These are phyloP conservation scores for Populus deltoides DNA, from an alignment of 345 rosid species.

Conservation along the genomic window DNA sequence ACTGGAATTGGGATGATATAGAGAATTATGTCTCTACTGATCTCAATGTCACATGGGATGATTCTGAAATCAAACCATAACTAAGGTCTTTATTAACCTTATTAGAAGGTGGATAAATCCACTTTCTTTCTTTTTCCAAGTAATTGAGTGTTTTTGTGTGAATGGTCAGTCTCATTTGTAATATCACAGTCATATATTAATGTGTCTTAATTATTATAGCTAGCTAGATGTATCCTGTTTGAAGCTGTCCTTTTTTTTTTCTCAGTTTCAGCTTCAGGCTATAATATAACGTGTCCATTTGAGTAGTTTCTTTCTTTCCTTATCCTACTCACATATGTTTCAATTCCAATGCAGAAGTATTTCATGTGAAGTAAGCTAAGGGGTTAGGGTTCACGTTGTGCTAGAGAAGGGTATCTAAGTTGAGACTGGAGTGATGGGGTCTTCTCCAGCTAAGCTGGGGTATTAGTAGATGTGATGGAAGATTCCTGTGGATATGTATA, in stretches of 20 bases:
- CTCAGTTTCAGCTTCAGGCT: constrained; percentile 28
- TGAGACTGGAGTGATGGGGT: constrained; percentile 16
- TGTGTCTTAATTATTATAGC: background rate
- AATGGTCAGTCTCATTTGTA: constrained; percentile 3
- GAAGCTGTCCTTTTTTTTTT: background rate
- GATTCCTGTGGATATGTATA: constrained; percentile 41
- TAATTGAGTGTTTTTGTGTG: background rate
- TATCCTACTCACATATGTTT: background rate
- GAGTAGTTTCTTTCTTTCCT: background rate
- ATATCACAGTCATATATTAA: background rate
- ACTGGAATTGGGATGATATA: constrained; percentile 64
- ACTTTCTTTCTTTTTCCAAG: background rate
- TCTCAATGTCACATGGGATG: constrained; percentile 50
- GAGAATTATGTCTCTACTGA: constrained; percentile 46
- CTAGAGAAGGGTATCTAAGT: constrained; percentile 5
- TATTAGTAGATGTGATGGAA: constrained; percentile 30
- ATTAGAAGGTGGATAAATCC: constrained; percentile 13
- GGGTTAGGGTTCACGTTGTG: background rate
- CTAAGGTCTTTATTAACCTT: background rate
- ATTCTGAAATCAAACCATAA: constrained; percentile 49
- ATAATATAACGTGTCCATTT: background rate
- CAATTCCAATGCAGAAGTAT: background rate
- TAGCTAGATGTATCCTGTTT: background rate
- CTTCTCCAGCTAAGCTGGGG: constrained; percentile 30
- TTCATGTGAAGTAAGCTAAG: background rate